Percentiles rank a stretch among this genome's conserved stretches.
phyloP scores from a whole-genome alignment of 1,284 basidiomycete species.

The Sphaerobolus stellatus region DNA sequence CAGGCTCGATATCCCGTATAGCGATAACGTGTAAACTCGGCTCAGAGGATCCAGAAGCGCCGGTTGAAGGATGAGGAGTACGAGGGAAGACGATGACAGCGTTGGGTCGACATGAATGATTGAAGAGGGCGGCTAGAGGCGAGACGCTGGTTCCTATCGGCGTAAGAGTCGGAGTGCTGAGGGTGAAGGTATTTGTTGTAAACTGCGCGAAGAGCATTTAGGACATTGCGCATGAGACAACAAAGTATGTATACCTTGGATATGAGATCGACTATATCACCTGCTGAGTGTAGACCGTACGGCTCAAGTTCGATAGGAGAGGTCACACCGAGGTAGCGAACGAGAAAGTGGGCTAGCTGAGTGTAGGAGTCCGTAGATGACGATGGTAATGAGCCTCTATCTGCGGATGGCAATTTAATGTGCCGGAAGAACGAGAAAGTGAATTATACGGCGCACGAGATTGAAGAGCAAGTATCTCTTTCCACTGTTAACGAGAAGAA shows the following conservation, averaged over 20 bases:
- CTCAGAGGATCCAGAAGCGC: conserved; percentile 37
- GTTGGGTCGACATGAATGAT: conserved; percentile 91
- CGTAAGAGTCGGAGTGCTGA: conserved; percentile 71
- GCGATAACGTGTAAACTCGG: conserved; percentile 73
- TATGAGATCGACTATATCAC: conserved; percentile 66
- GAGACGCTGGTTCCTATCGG: conserved; percentile 82
- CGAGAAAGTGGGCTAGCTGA: conserved; percentile 67
- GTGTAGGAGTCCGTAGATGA: conserved; percentile 56
- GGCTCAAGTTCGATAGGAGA: conserved; percentile 56
- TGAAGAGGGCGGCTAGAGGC: conserved; percentile 77
- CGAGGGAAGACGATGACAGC: conserved; percentile 86
- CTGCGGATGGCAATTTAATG: conserved; percentile 30
- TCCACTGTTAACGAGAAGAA: conserved; percentile 50
- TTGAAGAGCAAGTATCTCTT: conserved; percentile 68
- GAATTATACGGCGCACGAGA: conserved; percentile 55
- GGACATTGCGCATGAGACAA: not conserved
- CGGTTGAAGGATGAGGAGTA: conserved; percentile 15
- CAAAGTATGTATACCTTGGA: conserved; percentile 52
- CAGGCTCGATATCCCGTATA: conserved; percentile 57
- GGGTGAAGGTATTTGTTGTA: conserved; percentile 83
- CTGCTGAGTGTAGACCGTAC: conserved; percentile 55
- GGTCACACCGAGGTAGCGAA: conserved; percentile 61
- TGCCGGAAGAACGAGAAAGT: not conserved
- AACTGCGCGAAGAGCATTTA: conserved; percentile 53
- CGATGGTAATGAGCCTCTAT: conserved; percentile 49